Base-by-base conservation (phyloP, 805 yeast genomes). In the Maudiozyma serrabonitensis region DNA sequence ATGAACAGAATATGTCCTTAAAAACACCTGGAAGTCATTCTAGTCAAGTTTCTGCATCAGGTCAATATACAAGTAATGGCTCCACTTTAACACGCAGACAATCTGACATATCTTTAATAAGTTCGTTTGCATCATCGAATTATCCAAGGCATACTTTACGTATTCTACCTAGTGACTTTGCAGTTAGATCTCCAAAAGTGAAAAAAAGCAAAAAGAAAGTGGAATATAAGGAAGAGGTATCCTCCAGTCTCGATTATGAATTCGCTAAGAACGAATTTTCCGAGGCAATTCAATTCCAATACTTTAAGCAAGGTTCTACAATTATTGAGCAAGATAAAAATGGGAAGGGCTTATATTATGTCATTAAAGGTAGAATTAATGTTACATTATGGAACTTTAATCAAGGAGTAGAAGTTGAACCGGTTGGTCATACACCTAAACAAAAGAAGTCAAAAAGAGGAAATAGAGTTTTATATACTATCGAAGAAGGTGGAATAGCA, bases 401-500 rank as follows among this genome's bases (percentile, higher is more conserved):
- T 16, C 23, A 37, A 18, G 12, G 8, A 13, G 16, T 34, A 23
- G 41, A 18, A 4, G 21, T 28, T 34, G 42, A 39, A 18, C 40
- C 40, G 19, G 13, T 37, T 8, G 40, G 40, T 9, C 18, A 8
- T 8, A 8, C 19, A 8, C 18, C 42, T 5, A 39, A 39, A 19
- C 25, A 15, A 35, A 15, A 35, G 18, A 38, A 38, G 23, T 38
- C 39, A 4, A 43, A 49, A 25, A 46, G 32, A 41, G 46, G 41
- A 23, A 43, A 43, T 37, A 26, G 39, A 21, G 23, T 37, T 28
- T 56, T 87, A 1, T 82, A 81, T 56, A 75, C 80, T 0, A 81
- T 88, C 1, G 68, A 74, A 15, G 72, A 82, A 1, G 97, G 97
- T 6, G 93, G 93, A 4, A 64, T 91, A 15, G 95, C 91, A 0